Base-by-base conservation (phyloP, 176 grass and related monocot genomes). In the Tuctoria greenei region DNA sequence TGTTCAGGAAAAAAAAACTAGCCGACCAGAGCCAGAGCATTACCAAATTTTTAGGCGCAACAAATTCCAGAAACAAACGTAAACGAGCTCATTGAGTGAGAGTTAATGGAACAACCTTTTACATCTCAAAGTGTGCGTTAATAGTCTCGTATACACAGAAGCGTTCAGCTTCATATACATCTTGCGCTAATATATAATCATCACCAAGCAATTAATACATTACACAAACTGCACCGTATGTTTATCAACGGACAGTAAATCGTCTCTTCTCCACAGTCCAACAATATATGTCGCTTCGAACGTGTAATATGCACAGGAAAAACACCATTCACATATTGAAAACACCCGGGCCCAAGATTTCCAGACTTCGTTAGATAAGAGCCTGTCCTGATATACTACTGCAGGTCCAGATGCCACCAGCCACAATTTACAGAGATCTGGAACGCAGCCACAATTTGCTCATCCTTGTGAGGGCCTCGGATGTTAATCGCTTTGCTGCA, bases 401-500 rank as follows among this genome's bases (percentile, higher is more conserved):
- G 45, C 16, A 76, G 15, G 20, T 47, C 45, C 72, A 81, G 55
- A 76, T 16, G 78, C 20, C 64, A 81, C 43, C 41, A 73, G 21
- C 49, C 64, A 61, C 34, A 69, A 35, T 54, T 36, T 51, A 86
- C 58, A 76, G 2, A 81, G 24, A 55, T 44, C 24, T 52, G 37
- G n/a, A n/a, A n/a, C n/a, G n/a, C n/a, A n/a, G n/a, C n/a, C n/a
- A n/a, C n/a, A n/a, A n/a, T n/a, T 54, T 54, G 51, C 93, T 96
- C 81, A 86, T 92, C 83, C 71, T 86, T 2, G 45, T 8, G 17
- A 96, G 78, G 9, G 89, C 93, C 78, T 92, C 81, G 0, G 84
- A 78, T 2, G 93, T 92, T 54, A 96, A 72, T 25, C 78, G 69
- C 75, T 96, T 96, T 39, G 93, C 93, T 40, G 93, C 86, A 10